phyloP scores from a whole-genome alignment of 116 monocot species.

The Zostera marina region DNA sequence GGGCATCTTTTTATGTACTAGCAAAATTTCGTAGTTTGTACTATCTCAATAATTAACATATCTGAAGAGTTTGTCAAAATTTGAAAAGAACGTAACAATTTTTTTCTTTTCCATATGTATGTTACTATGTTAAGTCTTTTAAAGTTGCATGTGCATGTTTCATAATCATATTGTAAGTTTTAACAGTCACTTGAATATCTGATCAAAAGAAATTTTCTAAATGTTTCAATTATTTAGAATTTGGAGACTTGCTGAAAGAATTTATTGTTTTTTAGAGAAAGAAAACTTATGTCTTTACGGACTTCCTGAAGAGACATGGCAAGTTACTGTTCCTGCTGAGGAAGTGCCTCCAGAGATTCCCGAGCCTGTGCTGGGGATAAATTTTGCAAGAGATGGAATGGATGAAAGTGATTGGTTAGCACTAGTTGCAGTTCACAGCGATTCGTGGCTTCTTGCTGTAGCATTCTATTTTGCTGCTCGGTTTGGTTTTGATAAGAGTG shows the following conservation, averaged over 20 bases:
- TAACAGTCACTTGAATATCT: background rate
- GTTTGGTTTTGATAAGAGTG: conserved; percentile 30
- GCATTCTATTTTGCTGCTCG: conserved; percentile 42
- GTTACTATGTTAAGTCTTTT: too few species aligned
- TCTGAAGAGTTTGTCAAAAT: too few species aligned
- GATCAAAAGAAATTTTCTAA: background rate
- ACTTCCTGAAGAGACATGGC: conserved; percentile 37
- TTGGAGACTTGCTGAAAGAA: background rate
- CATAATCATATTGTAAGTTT: too few species aligned
- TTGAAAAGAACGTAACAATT: too few species aligned
- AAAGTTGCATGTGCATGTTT: too few species aligned
- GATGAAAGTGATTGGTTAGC: conserved; percentile 39
- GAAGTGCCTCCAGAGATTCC: conserved; percentile 44
- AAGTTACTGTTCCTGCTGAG: conserved; percentile 32
- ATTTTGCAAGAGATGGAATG: conserved; percentile 48
- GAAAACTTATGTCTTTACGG: conserved; percentile 41
- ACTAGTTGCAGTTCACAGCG: conserved; percentile 45
- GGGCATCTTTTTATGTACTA: too few species aligned
- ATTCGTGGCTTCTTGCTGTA: conserved; percentile 39
- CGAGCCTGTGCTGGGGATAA: conserved; percentile 41
- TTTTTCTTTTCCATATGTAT: too few species aligned
- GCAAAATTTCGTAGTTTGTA: too few species aligned
- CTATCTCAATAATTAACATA: too few species aligned
- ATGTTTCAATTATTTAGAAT: background rate
- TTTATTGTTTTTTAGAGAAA: conserved; percentile 15